phyloP scores from a whole-genome alignment of 139 green algal species.

The Coelastrella sp. region DNA sequence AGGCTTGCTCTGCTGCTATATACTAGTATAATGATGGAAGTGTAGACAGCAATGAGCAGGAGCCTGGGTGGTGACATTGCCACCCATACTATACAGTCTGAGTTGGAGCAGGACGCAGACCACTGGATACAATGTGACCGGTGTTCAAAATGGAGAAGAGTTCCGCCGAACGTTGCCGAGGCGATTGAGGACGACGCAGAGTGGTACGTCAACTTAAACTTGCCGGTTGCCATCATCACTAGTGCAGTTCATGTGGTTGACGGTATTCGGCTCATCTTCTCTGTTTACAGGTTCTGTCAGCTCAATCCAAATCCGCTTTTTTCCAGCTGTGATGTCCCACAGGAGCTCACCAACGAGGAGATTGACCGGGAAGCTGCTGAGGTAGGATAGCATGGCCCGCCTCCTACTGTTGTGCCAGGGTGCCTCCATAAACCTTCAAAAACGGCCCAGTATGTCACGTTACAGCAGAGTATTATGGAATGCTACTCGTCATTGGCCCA shows the following conservation, averaged over 20 bases:
- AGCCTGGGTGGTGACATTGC: background rate
- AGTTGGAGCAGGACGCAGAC: slow-evolving; percentile 33
- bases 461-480: too few species aligned
- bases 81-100: background rate
- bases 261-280: background rate
- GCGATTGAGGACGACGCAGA: slow-evolving; percentile 68
- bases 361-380: slow-evolving; percentile 76
- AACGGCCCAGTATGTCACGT: background rate
- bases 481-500: too few species aligned
- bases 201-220: slow-evolving; percentile 67
- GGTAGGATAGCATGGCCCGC: background rate
- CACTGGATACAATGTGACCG: slow-evolving; percentile 89
- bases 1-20: background rate
- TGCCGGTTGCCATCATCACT: background rate
- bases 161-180: slow-evolving; percentile 65
- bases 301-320: slow-evolving; percentile 81
- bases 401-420: background rate
- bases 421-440: background rate
- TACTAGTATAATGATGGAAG: background rate
- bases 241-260: background rate
- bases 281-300: slow-evolving; percentile 81
- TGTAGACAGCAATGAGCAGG: slow-evolving; percentile 21
- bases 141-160: slow-evolving; percentile 88
- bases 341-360: slow-evolving; percentile 89
- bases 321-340: slow-evolving; percentile 77